A percentile compares a stretch with the other conserved stretches of the same genome.
phyloP scores from a whole-genome alignment of 2,329 filamentous ascomycete species.

The Fusarium falciforme region DNA sequence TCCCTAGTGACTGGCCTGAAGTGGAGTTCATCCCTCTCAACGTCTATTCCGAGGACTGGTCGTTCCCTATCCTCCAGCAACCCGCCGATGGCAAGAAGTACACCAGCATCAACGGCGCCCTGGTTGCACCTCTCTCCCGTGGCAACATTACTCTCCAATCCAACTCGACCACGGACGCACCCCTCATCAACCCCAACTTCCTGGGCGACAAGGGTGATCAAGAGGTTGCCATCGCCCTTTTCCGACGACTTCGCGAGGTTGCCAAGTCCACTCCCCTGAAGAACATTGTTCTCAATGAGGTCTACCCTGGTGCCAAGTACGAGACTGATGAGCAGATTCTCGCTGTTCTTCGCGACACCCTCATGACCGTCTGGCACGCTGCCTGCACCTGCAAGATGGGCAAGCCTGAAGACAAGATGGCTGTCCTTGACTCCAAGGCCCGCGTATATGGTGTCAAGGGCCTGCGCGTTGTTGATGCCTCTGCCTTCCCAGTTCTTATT shows the following conservation, averaged over 20 bases:
- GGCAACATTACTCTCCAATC: constrained; percentile 58
- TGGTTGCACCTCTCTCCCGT: constrained; percentile 55
- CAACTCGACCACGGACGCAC: constrained; percentile 48
- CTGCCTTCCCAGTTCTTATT: constrained; percentile 24
- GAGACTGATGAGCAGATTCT: constrained; percentile 57
- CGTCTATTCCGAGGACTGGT: constrained; percentile 35
- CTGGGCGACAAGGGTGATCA: constrained; percentile 55
- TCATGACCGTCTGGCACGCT: constrained; percentile 40
- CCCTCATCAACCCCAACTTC: constrained; percentile 60
- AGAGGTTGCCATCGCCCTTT: constrained; percentile 56
- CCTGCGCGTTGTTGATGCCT: constrained; percentile 28
- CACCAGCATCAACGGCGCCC: constrained; percentile 41
- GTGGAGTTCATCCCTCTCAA: constrained; percentile 45
- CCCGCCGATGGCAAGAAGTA: constrained; percentile 36
- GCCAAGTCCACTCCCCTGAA: constrained; percentile 20
- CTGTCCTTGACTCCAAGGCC: constrained; percentile 31
- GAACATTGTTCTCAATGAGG: constrained; percentile 53
- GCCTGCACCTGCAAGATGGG: constrained; percentile 40
- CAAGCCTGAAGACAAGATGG: constrained; percentile 24
- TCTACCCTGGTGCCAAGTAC: constrained; percentile 34
- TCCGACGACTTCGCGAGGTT: constrained; percentile 55
- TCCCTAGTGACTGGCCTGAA: constrained; percentile 51
- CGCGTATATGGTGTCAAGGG: constrained; percentile 32
- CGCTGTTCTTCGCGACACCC: constrained; percentile 41
- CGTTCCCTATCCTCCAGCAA: constrained; percentile 32